Percentiles rank a stretch among this genome's conserved stretches.
These are phyloP conservation scores for Solanum sejunctum DNA, from an alignment of 257 asterid genomes.

Conservation along the genomic window DNA sequence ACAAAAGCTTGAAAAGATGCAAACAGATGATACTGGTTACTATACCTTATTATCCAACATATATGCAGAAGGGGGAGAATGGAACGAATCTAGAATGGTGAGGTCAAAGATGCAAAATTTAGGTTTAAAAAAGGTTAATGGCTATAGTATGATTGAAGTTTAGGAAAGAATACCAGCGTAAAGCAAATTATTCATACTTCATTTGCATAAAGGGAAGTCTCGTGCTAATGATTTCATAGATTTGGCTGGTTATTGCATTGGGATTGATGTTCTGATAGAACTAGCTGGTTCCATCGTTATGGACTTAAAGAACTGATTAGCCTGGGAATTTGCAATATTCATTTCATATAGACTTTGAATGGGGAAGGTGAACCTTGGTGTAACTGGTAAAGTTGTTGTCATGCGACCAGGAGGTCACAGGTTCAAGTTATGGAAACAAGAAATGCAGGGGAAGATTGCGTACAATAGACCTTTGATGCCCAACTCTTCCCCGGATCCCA, in stretches of 20 bases:
- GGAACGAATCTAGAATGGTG: conserved; percentile 40
- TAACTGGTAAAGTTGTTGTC: not conserved
- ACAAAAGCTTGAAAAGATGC: conserved; percentile 24
- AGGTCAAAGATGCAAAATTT: conserved; percentile 44
- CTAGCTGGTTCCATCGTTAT: not conserved
- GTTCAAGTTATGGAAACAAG: not conserved
- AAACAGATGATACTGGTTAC: conserved; percentile 66
- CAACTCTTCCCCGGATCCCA: not conserved
- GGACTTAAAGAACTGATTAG: not conserved
- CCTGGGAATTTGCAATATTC: not conserved
- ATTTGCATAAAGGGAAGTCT: not conserved
- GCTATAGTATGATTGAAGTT: conserved; percentile 58
- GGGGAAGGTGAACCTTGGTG: not conserved
- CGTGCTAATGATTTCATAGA: not conserved
- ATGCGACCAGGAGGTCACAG: not conserved
- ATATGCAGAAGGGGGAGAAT: conserved; percentile 72
- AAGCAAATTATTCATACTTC: not conserved
- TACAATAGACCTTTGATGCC: not conserved
- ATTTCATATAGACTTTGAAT: not conserved
- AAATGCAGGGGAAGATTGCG: not conserved
- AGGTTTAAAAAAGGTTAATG: conserved; percentile 54
- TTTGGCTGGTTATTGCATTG: not conserved
- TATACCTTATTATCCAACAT: conserved; percentile 51
- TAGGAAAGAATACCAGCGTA: not conserved
- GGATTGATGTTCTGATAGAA: not conserved